A percentile compares a stretch with the other conserved stretches of the same genome.
phyloP scores from a whole-genome alignment of 306 rosid genomes.

The Ochetophila trinervis region DNA sequence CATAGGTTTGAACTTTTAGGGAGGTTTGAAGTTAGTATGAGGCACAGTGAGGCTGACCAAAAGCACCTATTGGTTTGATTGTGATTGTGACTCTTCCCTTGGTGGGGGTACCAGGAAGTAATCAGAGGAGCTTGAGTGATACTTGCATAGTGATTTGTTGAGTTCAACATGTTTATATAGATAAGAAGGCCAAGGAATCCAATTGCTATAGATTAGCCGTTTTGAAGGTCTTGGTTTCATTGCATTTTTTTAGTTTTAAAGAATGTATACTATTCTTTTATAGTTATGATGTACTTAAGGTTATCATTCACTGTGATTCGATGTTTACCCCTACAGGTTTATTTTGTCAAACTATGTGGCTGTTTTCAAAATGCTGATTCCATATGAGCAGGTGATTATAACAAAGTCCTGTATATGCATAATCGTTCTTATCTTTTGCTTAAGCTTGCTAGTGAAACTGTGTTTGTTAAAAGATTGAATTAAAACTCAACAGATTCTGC shows the following conservation, averaged over 20 bases:
- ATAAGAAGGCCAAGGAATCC: background rate
- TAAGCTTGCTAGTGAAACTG: constrained; percentile 19
- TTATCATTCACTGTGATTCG: constrained; percentile 17
- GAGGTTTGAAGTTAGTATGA: too few species aligned
- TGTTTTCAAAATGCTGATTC: constrained; percentile 70
- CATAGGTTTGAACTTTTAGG: background rate
- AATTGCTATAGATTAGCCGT: background rate
- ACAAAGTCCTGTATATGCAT: constrained; percentile 18
- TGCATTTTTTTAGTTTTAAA: background rate
- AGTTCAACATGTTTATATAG: background rate
- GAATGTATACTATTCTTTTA: background rate
- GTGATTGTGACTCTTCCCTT: background rate
- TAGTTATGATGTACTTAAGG: constrained; percentile 16
- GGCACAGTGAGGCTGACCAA: background rate
- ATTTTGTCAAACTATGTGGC: constrained; percentile 86
- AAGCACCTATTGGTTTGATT: background rate
- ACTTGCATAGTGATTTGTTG: background rate
- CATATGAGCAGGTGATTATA: constrained; percentile 79
- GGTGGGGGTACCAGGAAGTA: background rate
- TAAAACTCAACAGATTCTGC: constrained; percentile 61
- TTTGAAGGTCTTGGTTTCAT: background rate
- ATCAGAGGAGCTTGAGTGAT: background rate
- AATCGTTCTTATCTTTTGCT: constrained; percentile 13
- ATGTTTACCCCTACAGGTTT: constrained; percentile 48
- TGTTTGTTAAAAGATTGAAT: constrained; percentile 22